Evolutionary conservation across 2,329 filamentous ascomycete species (phyloP), one percentile per base, ranked within the genome.

Genomic region (Torrubiella hemipterigena): DNA sequence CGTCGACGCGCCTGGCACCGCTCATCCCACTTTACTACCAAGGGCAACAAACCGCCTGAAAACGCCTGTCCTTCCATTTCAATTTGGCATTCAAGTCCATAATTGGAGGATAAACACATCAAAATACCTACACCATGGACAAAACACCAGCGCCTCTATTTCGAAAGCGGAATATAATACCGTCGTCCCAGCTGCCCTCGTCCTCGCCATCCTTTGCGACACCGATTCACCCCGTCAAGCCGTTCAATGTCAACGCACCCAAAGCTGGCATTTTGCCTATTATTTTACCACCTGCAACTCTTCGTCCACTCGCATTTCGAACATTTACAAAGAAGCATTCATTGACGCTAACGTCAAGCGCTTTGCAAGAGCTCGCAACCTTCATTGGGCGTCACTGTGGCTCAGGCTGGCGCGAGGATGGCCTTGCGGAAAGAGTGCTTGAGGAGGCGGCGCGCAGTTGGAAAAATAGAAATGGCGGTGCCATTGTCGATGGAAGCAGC

Each of bases 321-420:
- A 93, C 84, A 0, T 93, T 98, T 43, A 98, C 91, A 3, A 95
- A 95, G 56, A 98, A 96, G 50, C 85, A 98, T 58, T 93, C 89
- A 45, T 65, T 98, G 34, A 96, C 87, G 0, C 73, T 98, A 32
- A 87, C 83, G 7, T 91, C 89, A 0, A 76, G 86, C 1, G 85
- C 91, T 0, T 63, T 98, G 5, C 78, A 89, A 52, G 74, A 82
- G 28, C 67, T 98, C 19, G 87, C 91, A 14, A 69, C 73, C 2
- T 98, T 98, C 53, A 81, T 98, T 32, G 93, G 91, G 9, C 79
- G 83, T 44, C 81, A 94, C 55, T 98, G 91, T 53, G 91, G 91
- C 20, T 87, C 87, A 35, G 85, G 78, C 77, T 98, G 91, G 91
- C 75, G 89, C 46, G 87, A 96, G 59, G 86, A 93, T 52, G 89